phyloP scores from a whole-genome alignment of 2,329 filamentous ascomycete species.

The Diplodia mutila region DNA sequence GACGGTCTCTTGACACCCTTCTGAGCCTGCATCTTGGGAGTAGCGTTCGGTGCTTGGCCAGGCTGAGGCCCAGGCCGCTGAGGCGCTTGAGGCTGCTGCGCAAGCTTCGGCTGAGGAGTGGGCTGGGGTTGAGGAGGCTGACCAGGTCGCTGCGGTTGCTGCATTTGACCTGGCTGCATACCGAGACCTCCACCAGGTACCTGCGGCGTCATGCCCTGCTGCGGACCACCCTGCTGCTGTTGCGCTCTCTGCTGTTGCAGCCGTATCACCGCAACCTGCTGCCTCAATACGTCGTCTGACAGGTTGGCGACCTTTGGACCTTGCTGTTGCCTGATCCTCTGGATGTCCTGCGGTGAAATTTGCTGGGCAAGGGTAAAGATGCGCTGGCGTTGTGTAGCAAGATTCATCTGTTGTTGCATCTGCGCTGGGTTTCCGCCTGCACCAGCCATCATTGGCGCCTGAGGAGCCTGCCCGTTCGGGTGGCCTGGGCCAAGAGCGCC shows the following conservation, averaged over 20 bases:
- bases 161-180: constrained; percentile 30
- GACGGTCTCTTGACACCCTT: constrained; percentile 41
- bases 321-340: constrained; percentile 27
- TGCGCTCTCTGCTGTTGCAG: constrained; percentile 41
- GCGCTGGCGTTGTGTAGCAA: constrained; percentile 13
- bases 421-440: constrained; percentile 9
- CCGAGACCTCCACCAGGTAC: constrained; percentile 30
- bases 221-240: constrained; percentile 35
- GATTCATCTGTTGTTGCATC: constrained; percentile 23
- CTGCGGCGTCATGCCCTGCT: constrained; percentile 34
- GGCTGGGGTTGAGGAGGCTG: constrained; percentile 15
- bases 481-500: constrained; percentile 24
- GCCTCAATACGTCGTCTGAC: constrained; percentile 49
- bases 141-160: constrained; percentile 36
- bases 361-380: constrained; percentile 12
- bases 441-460: constrained; percentile 46
- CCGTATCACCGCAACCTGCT: constrained; percentile 32
- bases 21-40: constrained; percentile 32
- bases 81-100: constrained; percentile 31
- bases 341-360: constrained; percentile 22
- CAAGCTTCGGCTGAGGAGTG: constrained; percentile 30
- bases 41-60: constrained; percentile 32
- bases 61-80: constrained; percentile 31
- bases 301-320: constrained; percentile 32
- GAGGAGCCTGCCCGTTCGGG: constrained; percentile 39